Percentiles rank a stretch among this genome's conserved stretches.
Conservation (phyloP, 768 basidiomycete species). For the Leccinum uliginosum region DNA sequence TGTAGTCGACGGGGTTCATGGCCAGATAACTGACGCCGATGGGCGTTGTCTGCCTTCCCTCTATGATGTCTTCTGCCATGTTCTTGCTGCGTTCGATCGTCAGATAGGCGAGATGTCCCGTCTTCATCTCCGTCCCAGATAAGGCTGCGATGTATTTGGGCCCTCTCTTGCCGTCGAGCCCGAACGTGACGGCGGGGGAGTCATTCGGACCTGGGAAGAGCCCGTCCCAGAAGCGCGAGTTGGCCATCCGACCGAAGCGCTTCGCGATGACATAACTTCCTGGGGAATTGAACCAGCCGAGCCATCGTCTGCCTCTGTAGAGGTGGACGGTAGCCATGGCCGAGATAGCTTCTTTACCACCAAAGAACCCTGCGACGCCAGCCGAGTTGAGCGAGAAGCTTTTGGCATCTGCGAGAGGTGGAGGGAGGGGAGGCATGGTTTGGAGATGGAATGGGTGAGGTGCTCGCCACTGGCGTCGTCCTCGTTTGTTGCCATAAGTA, state of each 20-base stretch:
- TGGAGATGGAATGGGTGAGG: neutral
- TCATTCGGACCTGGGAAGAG: constrained; percentile 29
- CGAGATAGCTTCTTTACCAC: constrained; percentile 34
- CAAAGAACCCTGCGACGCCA: constrained; percentile 34
- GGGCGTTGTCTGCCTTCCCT: constrained; percentile 9
- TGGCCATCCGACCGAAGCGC: constrained; percentile 29
- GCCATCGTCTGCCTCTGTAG: constrained; percentile 27
- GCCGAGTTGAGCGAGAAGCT: constrained; percentile 25
- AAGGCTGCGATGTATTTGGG: constrained; percentile 27
- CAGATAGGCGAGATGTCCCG: constrained; percentile 27
- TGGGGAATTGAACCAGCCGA: constrained; percentile 36
- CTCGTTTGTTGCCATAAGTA: neutral
- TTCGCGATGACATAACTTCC: constrained; percentile 32
- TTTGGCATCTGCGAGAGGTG: constrained; percentile 4
- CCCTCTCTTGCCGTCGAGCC: constrained; percentile 26
- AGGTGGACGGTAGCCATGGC: constrained; percentile 33
- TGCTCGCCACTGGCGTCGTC: neutral
- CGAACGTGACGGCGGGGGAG: constrained; percentile 24
- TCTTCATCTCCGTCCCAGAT: constrained; percentile 29
- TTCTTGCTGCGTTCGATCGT: constrained; percentile 16
- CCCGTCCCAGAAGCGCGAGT: constrained; percentile 30
- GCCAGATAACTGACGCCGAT: constrained; percentile 17
- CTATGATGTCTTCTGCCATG: neutral
- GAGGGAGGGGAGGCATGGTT: constrained; percentile 10
- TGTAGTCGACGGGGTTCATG: constrained; percentile 9